A percentile compares a stretch with the other conserved stretches of the same genome.
phyloP scores from a whole-genome alignment of 371 early-diverging fungal species.

The Apophysomyces sp. region DNA sequence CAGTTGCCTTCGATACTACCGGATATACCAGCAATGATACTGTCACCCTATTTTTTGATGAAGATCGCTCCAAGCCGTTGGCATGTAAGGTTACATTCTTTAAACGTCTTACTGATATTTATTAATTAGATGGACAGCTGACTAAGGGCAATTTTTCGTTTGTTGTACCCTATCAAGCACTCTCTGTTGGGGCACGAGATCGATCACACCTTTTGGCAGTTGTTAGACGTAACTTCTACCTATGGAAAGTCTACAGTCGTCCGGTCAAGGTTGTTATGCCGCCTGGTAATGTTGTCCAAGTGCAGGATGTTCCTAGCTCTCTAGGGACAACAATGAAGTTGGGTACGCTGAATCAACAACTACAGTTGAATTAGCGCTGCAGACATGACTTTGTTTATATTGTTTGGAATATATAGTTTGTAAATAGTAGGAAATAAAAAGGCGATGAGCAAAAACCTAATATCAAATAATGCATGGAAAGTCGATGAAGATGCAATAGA shows the following conservation, averaged over 20 bases:
- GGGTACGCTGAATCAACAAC: background rate
- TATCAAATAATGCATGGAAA: no score
- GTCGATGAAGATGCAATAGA: no score
- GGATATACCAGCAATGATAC: constrained; percentile 17
- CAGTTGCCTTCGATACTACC: constrained; percentile 6
- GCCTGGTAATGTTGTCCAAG: constrained; percentile 3
- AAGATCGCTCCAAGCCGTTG: constrained; percentile 15
- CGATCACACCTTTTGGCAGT: constrained; percentile 13
- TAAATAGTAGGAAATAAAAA: no score
- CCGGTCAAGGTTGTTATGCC: constrained; percentile 11
- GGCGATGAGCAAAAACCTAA: no score
- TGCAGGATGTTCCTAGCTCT: background rate
- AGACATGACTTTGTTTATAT: background rate
- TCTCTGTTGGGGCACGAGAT: constrained; percentile 9
- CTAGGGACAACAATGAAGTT: background rate
- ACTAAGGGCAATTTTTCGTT: constrained; percentile 17
- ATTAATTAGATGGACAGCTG: constrained; percentile 12
- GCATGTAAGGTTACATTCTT: constrained; percentile 10
- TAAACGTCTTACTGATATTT: background rate
- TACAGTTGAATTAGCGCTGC: background rate
- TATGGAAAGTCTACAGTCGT: constrained; percentile 9
- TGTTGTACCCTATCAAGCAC: constrained; percentile 10
- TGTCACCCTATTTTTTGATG: constrained; percentile 20
- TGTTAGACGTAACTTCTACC: constrained; percentile 9
- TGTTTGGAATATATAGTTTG: background rate